Base-by-base conservation (phyloP, 768 basidiomycete genomes). In the Paxillus ammoniavirescens region DNA sequence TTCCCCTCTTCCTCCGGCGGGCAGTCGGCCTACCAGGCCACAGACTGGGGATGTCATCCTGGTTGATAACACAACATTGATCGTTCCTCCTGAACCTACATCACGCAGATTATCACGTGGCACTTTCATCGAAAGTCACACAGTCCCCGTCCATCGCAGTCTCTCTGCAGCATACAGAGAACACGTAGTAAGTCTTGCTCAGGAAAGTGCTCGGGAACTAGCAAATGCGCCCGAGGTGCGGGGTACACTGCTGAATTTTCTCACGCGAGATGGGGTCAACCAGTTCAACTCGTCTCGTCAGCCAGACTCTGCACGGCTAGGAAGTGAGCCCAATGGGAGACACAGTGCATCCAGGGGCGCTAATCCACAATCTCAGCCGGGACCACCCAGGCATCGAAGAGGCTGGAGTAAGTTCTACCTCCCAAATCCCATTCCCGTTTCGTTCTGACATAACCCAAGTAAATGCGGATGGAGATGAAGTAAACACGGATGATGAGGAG, bases 401-500 rank as follows among this genome's bases (percentile, higher is more conserved):
- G 70, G 72, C 46, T 69, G 71, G 69, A 64, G 66, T 71, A 54
- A 50, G 70, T 49, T 18, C 42, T 43, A 17, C 10, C 58, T 53
- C 42, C 12, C 21, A 21, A n/a, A 17, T 47, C 17, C 17, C 2
- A 2, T 21, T 8, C 18, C 31, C 12, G 12, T 49, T 55, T 45
- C 33, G 31, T 46, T 57, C 52, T 65, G 42, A 59, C 49, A 21
- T 13, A 77, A 75, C 72, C 12, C 67, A 68, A 35, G 59, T 77
- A 2, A 67, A 75, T 56, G 69, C 76, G 2, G 82, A 87, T 61
- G 86, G 86, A 0, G 80, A 87, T 55, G 83, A 86, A 62, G 78
- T 86, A 52, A 73, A 82, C 2, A 76, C 78, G 0, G 82, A 82
- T 17, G 83, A 83, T 60, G 84, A 87, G 55, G 79, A 81, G 48